A percentile compares a stretch with the other conserved stretches of the same genome.
These are phyloP conservation scores for Isatis tinctoria DNA, from an alignment of 345 rosid genomes.

Conservation along the genomic window DNA sequence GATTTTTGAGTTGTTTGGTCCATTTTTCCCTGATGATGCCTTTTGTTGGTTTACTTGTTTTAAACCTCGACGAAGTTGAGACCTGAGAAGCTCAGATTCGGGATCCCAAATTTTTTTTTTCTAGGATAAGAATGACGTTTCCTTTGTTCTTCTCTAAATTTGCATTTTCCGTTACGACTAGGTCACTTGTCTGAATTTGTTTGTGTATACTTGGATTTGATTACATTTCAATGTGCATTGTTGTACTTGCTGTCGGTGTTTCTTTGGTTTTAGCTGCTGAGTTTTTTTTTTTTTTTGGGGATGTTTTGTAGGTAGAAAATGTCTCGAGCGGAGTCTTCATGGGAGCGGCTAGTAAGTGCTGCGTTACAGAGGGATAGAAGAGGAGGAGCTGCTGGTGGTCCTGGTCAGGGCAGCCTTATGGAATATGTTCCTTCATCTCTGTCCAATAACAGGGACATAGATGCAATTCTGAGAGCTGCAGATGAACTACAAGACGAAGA, in stretches of 20 bases:
- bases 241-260: neutral
- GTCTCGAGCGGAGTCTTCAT: conserved; percentile 72
- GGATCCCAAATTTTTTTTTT: neutral
- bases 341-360: conserved; percentile 91
- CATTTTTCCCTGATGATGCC: neutral
- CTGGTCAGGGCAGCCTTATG: conserved; percentile 64
- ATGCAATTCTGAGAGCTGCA: conserved; percentile 85
- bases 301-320: conserved; percentile 39
- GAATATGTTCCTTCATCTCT: conserved; percentile 88
- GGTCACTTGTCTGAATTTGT: conserved; percentile 19
- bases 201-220: neutral
- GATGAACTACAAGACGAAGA: conserved; percentile 97
- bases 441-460: conserved; percentile 74
- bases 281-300: neutral
- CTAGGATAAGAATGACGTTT: neutral
- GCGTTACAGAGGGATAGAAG: conserved; percentile 67
- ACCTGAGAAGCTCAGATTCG: conserved; percentile 21
- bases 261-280: neutral
- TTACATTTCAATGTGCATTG: neutral
- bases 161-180: conserved; percentile 2
- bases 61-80: neutral
- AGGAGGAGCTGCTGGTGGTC: conserved; percentile 46
- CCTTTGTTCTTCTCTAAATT: neutral
- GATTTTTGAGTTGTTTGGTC: neutral
- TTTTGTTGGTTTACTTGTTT: conserved; percentile 9